Evolutionary conservation across 2,329 filamentous ascomycete genomes (phyloP), one percentile per base, ranked within the genome.

Genomic region (Chlorencoelia australis): DNA sequence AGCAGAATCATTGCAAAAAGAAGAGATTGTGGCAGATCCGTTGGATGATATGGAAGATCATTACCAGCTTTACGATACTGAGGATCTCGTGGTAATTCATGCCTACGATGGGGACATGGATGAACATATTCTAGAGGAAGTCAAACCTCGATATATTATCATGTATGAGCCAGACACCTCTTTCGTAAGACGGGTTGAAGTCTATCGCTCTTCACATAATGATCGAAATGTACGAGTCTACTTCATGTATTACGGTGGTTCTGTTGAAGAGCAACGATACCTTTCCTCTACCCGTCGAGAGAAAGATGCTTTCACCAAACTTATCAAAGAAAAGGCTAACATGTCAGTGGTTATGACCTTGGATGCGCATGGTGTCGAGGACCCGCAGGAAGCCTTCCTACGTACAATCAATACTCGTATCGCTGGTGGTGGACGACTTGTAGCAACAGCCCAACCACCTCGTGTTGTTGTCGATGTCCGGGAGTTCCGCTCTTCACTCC

Each of bases 161-260:
- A 96, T 98, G 91, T 98, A 95, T 59, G 91, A 96, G 57, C 89
- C 91, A 1, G 87, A 96, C 47, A 78, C 89, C 3, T 79, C 89
- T 3, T 98, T 98, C 58, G 94, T 96, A 52, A 78, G 91, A 10
- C 73, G 89, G 24, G 82, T 98, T 14, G 91, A 98, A 57, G 88
- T 96, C 2, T 98, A 96, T 61, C 79, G 91, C 25, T 94, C 87
- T 35, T 95, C 88, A 7, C 91, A 98, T 61, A 82, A 79, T 40
- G 85, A 89, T 56, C 71, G 87, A 22, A 87, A 85, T 51, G 84
- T 96, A 27, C 75, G 86, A 28, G 88, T 94, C 1, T 98, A 95
- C 63, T 96, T 96, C 58, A 77, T 96, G 67, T 96, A 94, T 63
- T 98, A 98, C 46, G 82, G 85, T 21, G 82, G 82, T 3, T 95